These are phyloP conservation scores for Prunus mongolica DNA, from an alignment of 306 rosid genomes.

Conservation along the genomic window DNA sequence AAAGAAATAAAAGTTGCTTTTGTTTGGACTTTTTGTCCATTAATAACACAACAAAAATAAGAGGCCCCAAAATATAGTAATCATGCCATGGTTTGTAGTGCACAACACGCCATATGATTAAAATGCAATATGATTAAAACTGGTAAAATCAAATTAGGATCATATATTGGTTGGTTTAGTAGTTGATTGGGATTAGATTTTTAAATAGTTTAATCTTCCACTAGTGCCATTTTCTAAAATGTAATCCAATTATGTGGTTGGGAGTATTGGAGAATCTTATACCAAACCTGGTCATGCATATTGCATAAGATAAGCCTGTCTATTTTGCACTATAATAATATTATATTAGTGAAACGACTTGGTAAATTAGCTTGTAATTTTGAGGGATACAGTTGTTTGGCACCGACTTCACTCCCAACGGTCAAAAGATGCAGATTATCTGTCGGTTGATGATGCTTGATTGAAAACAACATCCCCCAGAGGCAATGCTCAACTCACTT, in stretches of 20 bases:
- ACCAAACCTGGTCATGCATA: not conserved
- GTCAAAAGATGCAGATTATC: not conserved
- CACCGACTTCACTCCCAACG: conserved; percentile 1
- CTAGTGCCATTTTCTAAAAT: too few species aligned
- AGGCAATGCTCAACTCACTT: too few species aligned
- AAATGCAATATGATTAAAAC: not conserved
- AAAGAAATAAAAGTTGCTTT: too few species aligned
- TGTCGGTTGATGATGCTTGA: not conserved
- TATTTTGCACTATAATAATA: too few species aligned
- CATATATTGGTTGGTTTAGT: too few species aligned
- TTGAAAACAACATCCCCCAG: not conserved
- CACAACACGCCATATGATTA: not conserved
- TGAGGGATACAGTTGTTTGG: not conserved
- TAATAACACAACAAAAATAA: too few species aligned
- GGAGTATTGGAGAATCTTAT: too few species aligned
- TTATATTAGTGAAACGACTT: not conserved
- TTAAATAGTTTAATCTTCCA: too few species aligned
- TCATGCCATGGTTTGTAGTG: not conserved
- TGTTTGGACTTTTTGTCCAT: too few species aligned
- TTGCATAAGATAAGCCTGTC: too few species aligned
- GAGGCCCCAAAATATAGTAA: too few species aligned
- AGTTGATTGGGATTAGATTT: not conserved
- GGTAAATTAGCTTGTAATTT: not conserved
- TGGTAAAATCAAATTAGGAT: not conserved
- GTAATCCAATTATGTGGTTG: too few species aligned